These are phyloP conservation scores for Leucocoprinus birnbaumii DNA, from an alignment of 768 basidiomycete species.

Conservation along the genomic window DNA sequence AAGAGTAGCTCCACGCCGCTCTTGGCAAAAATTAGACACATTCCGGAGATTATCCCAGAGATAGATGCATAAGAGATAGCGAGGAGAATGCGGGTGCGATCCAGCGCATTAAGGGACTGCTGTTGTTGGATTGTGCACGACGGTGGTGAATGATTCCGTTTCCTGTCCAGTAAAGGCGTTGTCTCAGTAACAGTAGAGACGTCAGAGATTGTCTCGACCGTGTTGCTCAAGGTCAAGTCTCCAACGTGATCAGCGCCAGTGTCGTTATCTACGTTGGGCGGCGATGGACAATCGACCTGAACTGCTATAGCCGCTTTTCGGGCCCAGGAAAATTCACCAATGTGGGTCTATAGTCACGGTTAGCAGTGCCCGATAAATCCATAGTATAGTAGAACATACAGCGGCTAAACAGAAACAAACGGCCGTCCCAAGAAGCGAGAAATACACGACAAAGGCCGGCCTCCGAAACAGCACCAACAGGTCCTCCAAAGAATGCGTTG, in stretches of 20 bases:
- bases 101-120: constrained; percentile 21
- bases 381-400: constrained; percentile 50
- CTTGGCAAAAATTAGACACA: constrained; percentile 93
- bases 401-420: constrained; percentile 58
- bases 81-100: constrained; percentile 56
- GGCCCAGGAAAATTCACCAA: constrained; percentile 60
- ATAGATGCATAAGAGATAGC: constrained; percentile 86
- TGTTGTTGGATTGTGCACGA: constrained; percentile 14
- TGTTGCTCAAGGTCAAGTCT: constrained; percentile 35
- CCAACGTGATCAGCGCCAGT: constrained; percentile 34
- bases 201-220: neutral
- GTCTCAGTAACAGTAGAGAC: constrained; percentile 17
- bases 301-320: constrained; percentile 28
- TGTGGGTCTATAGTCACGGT: constrained; percentile 55
- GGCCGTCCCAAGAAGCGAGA: constrained; percentile 62
- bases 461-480: constrained; percentile 74
- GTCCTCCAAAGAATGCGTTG: constrained; percentile 82
- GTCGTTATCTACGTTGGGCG: constrained; percentile 29
- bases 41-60: constrained; percentile 86
- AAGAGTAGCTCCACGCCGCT: constrained; percentile 88
- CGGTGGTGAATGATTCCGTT: constrained; percentile 15
- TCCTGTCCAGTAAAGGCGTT: constrained; percentile 53
- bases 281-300: constrained; percentile 22
- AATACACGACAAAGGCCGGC: constrained; percentile 78
- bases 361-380: neutral